phyloP scores from a whole-genome alignment of 331 rosid species.

The Quercus lobata region DNA sequence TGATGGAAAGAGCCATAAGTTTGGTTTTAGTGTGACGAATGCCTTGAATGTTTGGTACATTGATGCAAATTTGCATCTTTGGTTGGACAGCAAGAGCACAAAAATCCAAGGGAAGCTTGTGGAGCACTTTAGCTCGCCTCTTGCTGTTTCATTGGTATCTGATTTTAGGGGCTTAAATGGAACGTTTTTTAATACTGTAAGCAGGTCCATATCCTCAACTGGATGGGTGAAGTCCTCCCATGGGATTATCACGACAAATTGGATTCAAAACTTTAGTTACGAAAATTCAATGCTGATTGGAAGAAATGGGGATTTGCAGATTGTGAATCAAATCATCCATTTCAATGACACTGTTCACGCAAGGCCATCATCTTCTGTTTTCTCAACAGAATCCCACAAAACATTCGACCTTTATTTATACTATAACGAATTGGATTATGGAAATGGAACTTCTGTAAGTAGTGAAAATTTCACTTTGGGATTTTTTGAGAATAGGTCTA shows the following conservation, averaged over 20 bases:
- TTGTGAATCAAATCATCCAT: slow-evolving; percentile 53
- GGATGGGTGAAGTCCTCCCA: slow-evolving; percentile 83
- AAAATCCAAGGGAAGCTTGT: slow-evolving; percentile 48
- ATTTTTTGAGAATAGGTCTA: slow-evolving; percentile 34
- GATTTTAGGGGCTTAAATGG: slow-evolving; percentile 58
- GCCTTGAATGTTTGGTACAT: slow-evolving; percentile 76
- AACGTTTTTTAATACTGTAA: slow-evolving; percentile 35
- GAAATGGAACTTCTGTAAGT: slow-evolving; percentile 20
- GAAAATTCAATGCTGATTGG: slow-evolving; percentile 47
- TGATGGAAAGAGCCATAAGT: slow-evolving; percentile 52
- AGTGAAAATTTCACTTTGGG: slow-evolving; percentile 52
- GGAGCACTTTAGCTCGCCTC: slow-evolving; percentile 35
- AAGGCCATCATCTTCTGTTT: slow-evolving; percentile 21
- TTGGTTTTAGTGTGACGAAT: slow-evolving; percentile 61
- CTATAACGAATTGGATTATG: slow-evolving; percentile 28
- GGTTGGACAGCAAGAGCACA: slow-evolving; percentile 57
- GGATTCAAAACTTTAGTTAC: slow-evolving; percentile 42
- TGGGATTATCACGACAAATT: slow-evolving; percentile 60
- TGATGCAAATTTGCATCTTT: slow-evolving; percentile 82
- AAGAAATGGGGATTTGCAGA: slow-evolving; percentile 46
- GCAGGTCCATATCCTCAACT: slow-evolving; percentile 38
- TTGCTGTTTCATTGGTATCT: slow-evolving; percentile 31
- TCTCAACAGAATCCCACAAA: slow-evolving; percentile 25
- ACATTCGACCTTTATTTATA: slow-evolving; percentile 39
- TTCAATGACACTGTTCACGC: slow-evolving; percentile 39